Conservation (phyloP, 805 yeast species). For the Candida yuanshanica region DNA sequence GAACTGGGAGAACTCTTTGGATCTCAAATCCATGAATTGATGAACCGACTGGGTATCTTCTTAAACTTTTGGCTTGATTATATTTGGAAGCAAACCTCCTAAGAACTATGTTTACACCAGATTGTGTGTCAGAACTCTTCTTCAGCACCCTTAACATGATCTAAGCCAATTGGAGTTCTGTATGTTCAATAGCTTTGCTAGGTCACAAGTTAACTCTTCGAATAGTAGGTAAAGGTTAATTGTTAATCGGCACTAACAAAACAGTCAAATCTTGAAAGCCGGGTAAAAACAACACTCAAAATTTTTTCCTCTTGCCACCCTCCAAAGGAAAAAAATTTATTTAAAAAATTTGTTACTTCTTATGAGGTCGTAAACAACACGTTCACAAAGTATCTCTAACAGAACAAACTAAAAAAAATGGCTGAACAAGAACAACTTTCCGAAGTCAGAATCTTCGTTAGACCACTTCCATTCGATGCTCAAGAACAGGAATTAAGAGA, state of each 20-base stretch:
- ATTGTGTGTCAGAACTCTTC: background rate
- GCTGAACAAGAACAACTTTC: conserved; percentile 28
- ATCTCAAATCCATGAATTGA: conserved; percentile 64
- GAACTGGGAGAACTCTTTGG: conserved; percentile 59
- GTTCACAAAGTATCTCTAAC: too few relatives aligned
- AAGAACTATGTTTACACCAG: background rate
- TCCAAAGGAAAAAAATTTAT: too few relatives aligned
- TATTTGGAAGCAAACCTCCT: conserved; percentile 17
- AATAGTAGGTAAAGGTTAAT: too few relatives aligned
- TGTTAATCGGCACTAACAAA: too few relatives aligned
- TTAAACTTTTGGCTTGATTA: conserved; percentile 29
- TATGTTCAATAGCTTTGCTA: too few relatives aligned
- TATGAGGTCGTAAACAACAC: too few relatives aligned
- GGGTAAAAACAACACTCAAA: too few relatives aligned
- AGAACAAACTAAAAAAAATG: conserved; percentile 2
- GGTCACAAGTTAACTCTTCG: too few relatives aligned
- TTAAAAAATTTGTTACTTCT: too few relatives aligned
- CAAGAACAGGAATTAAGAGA: conserved; percentile 59
- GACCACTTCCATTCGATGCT: conserved; percentile 56
- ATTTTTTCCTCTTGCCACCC: too few relatives aligned
- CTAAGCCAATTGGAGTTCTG: background rate
- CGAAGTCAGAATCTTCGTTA: conserved; percentile 46
- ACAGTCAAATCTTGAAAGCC: too few relatives aligned
- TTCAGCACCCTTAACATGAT: background rate
- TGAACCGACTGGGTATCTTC: conserved; percentile 61